Evolutionary conservation across 2,329 filamentous ascomycete genomes (phyloP), one percentile per base, ranked within the genome.

Genomic region (Atkinsonella hypoxylon): DNA sequence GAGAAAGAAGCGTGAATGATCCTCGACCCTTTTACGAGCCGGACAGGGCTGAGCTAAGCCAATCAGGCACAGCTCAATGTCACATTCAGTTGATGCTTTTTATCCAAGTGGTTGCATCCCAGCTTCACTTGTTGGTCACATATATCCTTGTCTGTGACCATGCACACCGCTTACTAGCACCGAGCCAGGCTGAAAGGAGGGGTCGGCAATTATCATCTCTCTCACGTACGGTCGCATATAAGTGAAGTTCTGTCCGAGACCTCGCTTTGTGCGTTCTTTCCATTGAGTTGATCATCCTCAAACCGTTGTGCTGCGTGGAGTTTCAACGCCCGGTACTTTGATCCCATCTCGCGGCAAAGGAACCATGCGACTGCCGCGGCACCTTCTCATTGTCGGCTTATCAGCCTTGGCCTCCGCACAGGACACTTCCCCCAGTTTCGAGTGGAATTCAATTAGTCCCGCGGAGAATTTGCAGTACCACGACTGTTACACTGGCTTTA

Each of bases 381-480:
- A 49, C 18, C 47, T 44, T 17, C 40, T 49, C 10, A 9, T 49
- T 20, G 9, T 38, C 15, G 30, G 47, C 20, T 22, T 44, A 42
- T 44, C 18, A 4, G 40, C 31, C 40, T 43, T 39, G 10, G 50
- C 17, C 22, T 30, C 39, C 31, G 50, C 32, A 22, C 7, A 20
- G 17, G 43, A 41, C 20, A 45, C 48, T 12, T 32, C 13, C 22
- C 15, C 48, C 22, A n/a, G 15, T 39, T 71, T 71, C 53, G 54
- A 70, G 53, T 72, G 70, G 70, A 30, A 54, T 1, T 42, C 53
- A 26, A 56, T 73, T 50, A 59, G 52, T 5, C 67, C 71, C 2
- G 63, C 62, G 4, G 45, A 54, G 11, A 56, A 66, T 34, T 60
- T 75, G 26, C 54, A 61, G 3, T 74, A 68, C 52, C 64, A 68